A percentile compares a stretch with the other conserved stretches of the same genome.
These are phyloP conservation scores for Phellopilus nigrolimitatus DNA, from an alignment of 1,284 basidiomycete genomes.

Conservation along the genomic window DNA sequence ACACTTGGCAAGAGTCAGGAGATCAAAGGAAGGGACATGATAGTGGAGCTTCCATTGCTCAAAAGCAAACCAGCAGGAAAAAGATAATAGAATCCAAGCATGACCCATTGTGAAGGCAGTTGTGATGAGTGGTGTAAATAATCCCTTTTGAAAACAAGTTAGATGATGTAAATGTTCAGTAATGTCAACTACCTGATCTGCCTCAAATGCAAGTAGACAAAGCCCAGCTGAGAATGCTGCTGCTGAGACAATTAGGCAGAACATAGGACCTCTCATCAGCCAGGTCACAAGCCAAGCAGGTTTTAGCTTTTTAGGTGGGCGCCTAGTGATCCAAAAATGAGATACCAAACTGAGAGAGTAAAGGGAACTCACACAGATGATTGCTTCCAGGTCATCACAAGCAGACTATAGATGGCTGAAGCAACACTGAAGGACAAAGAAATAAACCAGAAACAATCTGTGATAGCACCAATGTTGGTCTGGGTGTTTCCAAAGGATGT, in stretches of 20 bases:
- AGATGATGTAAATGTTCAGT: not conserved
- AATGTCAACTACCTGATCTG: too few relatives aligned
- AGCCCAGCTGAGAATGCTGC: too few relatives aligned
- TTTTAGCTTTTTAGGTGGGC: not conserved
- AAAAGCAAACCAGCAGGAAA: conserved; percentile 1
- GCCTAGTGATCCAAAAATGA: not conserved
- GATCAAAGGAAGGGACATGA: too few relatives aligned
- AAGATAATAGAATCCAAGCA: not conserved
- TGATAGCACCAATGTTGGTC: not conserved
- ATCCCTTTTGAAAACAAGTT: not conserved
- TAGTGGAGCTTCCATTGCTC: conserved; percentile 9
- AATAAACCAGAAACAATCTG: conserved; percentile 4
- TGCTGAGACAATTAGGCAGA: too few relatives aligned
- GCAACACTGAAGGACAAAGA: conserved; percentile 11
- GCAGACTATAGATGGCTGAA: conserved; percentile 11
- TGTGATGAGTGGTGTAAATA: not conserved
- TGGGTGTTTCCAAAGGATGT: not conserved
- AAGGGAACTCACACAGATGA: too few relatives aligned
- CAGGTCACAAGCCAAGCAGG: not conserved
- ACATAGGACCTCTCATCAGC: conserved; percentile 2
- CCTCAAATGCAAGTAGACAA: too few relatives aligned
- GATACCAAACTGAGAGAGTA: conserved; percentile 5
- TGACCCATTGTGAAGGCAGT: not conserved
- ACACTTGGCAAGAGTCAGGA: too few relatives aligned
- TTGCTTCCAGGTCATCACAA: conserved; percentile 12